These are phyloP conservation scores for Aegilops bicornis DNA, from an alignment of 176 grass and related monocot species.

Conservation along the genomic window DNA sequence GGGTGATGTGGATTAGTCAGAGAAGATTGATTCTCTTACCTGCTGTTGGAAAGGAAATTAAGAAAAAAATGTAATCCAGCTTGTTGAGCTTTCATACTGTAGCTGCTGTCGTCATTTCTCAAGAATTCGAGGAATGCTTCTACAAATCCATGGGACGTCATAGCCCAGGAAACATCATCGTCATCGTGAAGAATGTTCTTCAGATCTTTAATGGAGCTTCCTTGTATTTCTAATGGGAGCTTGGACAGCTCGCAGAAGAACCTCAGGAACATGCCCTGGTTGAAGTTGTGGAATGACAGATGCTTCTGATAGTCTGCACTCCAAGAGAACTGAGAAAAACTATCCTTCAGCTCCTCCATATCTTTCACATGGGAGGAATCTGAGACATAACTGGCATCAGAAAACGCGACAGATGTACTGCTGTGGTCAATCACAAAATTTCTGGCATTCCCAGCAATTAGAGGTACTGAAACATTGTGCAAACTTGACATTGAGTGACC, in stretches of 20 bases:
- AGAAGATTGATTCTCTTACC: constrained; percentile 44
- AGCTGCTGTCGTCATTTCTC: constrained; percentile 45
- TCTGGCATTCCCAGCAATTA: constrained; percentile 59
- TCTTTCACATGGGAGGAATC: constrained; percentile 53
- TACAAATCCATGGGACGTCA: constrained; percentile 79
- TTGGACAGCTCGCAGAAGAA: constrained; percentile 68
- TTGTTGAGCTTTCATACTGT: constrained; percentile 48
- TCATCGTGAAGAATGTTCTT: constrained; percentile 65
- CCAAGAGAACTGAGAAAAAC: constrained; percentile 60
- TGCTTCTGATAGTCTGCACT: constrained; percentile 70
- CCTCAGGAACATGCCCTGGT: constrained; percentile 70
- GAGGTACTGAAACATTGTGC: constrained; percentile 76
- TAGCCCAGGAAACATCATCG: constrained; percentile 49
- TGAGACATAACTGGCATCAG: constrained; percentile 63
- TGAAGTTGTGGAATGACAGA: constrained; percentile 69
- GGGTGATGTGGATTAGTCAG: not conserved
- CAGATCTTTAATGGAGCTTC: constrained; percentile 66
- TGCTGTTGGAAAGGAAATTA: constrained; percentile 59
- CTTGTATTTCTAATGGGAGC: constrained; percentile 63
- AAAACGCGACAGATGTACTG: constrained; percentile 61
- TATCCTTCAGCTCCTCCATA: constrained; percentile 51
- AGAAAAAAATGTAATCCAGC: constrained; percentile 65
- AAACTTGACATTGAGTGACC: constrained; percentile 86
- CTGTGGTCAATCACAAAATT: constrained; percentile 64
- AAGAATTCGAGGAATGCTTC: constrained; percentile 77